Base-by-base conservation (phyloP, 768 basidiomycete genomes). In the Lentinus tigrinus region DNA sequence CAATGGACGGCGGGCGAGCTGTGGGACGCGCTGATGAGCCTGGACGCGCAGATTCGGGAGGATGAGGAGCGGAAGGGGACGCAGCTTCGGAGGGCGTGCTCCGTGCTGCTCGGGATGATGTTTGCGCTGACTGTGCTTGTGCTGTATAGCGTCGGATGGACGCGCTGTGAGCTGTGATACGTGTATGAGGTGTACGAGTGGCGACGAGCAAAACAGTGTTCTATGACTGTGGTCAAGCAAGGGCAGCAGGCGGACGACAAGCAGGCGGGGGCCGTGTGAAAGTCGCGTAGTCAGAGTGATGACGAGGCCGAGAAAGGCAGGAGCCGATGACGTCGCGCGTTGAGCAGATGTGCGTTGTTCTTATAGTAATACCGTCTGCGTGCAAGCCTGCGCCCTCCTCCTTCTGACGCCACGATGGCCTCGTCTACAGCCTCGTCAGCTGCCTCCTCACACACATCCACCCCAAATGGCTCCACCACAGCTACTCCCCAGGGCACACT, bases 401-500 rank as follows among this genome's bases (percentile, higher is more conserved):
- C 16, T 23, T n/a, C 21, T 14, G n/a, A 36, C 36, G 16, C 49
- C 51, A 27, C 51, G 24, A 52, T 52, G 51, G 21, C 51, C 26
- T 26, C 51, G 38, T 17, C 51, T 13, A 6, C 51, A 24, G 14
- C 21, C 51, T 27, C 51, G 6, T 39, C 51, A 24, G 14, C 21
- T 6, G 24, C 38, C 19, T 37, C 40, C 1, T 14, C 51, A 52
- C 11, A 11, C 24, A 1, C n/a, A 10, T 4, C 17, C 2, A 10
- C 0, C 4, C 47, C 47, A 2, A 36, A 49, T 42, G 51, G 38
- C 51, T 52, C 51, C 40, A 40, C 48, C 38, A 28, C 59, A 2
- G 55, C 43, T 26, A 84, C 85, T 2, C 74, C 82, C 1, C 79
- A 81, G 36, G 88, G 88, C 48, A 89, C 86, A 1, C 72, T 91